Evolutionary conservation across 208 protist species (phyloP), one percentile per base, ranked within the genome.

Genomic region (Naegleria lovaniensis): DNA sequence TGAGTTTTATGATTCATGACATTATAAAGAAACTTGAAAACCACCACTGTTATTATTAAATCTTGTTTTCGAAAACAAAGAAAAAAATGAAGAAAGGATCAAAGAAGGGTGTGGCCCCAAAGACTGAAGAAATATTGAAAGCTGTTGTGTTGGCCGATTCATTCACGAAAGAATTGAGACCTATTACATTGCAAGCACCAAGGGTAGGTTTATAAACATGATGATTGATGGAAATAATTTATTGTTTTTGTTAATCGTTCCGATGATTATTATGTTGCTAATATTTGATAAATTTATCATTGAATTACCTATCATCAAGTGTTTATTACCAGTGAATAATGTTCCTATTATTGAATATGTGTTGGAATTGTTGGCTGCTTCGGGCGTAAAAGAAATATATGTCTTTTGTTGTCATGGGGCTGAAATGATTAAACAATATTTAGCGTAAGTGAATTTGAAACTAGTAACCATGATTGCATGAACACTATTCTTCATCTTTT

Each of bases 311-410:
- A n/a, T n/a, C n/a, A n/a, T n/a, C 25, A n/a, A 89, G 86, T 48
- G 25, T 39, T 83, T 91, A 67, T 43, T 91, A 25, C 89, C 89
- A 51, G 0, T 91, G n/a, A 43, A 36, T 19, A 91, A 91, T 29
- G 36, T 91, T 29, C 89, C 89, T 40, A 88, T 91, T 7, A 58
- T 91, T 41, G 89, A 91, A 76, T 91, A 91, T 76, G 36, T 76
- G 33, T n/a, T 91, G 7, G 89, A 91, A 29, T 51, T 91, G 29
- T 41, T 91, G 0, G 89, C 89, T 55, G 7, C 89, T 40, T 67
- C 58, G 25, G 89, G 83, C 0, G 33, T 91, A 38, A 11, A 75
- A 59, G 58, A 91, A 76, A 91, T 91, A n/a, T 88, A 48, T 83
- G 38, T 91, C 25, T 91, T 83, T 83, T 91, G 89, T n/a, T 86